These are phyloP conservation scores for Sclerotinia nivalis DNA, from an alignment of 2,329 filamentous ascomycete genomes.

Conservation along the genomic window DNA sequence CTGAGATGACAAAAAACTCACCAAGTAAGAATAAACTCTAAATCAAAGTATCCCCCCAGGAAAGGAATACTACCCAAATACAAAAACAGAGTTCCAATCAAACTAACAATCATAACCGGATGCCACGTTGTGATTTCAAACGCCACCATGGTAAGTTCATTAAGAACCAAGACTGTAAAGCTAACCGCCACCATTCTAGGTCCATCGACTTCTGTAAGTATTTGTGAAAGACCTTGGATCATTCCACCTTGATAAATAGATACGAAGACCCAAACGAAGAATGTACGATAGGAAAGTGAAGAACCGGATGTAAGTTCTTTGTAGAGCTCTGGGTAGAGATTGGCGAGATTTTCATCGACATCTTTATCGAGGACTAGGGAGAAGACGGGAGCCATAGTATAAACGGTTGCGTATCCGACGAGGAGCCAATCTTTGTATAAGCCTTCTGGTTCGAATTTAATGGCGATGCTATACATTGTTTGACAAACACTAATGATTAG, in stretches of 20 bases:
- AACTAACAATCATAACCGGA: slow-evolving; percentile 80
- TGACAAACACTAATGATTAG: slow-evolving; percentile 95
- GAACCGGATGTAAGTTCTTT: slow-evolving; percentile 91
- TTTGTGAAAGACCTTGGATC: slow-evolving; percentile 91
- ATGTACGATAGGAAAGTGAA: slow-evolving; percentile 86
- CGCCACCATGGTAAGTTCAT: slow-evolving; percentile 96
- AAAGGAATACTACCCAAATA: slow-evolving; percentile 85
- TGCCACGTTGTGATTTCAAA: slow-evolving; percentile 98
- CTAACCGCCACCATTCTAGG: slow-evolving; percentile 82
- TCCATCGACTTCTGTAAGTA: slow-evolving; percentile 77
- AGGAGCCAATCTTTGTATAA: slow-evolving; percentile 96
- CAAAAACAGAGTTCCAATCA: slow-evolving; percentile 78
- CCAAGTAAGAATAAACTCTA: slow-evolving; percentile 72
- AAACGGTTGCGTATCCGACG: slow-evolving; percentile 93
- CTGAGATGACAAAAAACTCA: slow-evolving; percentile 45
- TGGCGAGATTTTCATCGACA: slow-evolving; percentile 90
- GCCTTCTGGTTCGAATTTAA: slow-evolving; percentile 88
- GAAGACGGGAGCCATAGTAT: slow-evolving; percentile 91
- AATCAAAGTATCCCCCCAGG: slow-evolving; percentile 84
- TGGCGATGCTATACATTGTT: slow-evolving; percentile 94
- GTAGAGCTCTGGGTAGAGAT: slow-evolving; percentile 95
- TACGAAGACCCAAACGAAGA: slow-evolving; percentile 95
- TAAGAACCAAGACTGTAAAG: slow-evolving; percentile 88
- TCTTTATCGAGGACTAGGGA: slow-evolving; percentile 93
- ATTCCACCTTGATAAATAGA: slow-evolving; percentile 93